These are phyloP conservation scores for Aureobasidium sp. DNA, from an alignment of 2,329 filamentous ascomycete genomes.

Conservation along the genomic window DNA sequence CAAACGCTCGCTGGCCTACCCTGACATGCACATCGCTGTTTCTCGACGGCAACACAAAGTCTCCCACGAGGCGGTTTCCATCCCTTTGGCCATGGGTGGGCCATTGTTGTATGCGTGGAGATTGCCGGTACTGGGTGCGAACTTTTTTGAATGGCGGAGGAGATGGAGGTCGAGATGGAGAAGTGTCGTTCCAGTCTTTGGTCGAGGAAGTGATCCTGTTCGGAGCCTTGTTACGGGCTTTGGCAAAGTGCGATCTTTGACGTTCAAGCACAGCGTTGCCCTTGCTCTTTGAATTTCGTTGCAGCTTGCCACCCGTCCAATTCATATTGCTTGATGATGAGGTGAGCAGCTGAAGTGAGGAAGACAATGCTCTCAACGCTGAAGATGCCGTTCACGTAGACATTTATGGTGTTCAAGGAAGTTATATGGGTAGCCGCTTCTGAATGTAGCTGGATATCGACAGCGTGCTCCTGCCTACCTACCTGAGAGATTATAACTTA, in stretches of 20 bases:
- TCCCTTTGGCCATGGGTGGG: not conserved
- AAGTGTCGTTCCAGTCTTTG: not conserved
- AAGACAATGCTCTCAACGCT: not conserved
- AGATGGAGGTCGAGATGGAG: not conserved
- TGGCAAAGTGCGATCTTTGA: constrained; percentile 43
- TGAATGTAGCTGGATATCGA: not conserved
- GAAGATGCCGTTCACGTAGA: not conserved
- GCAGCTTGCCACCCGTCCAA: constrained; percentile 43
- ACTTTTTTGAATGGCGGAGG: not conserved
- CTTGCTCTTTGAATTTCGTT: constrained; percentile 30
- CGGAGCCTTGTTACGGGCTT: constrained; percentile 26
- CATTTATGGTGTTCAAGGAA: not conserved
- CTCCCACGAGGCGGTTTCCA: not conserved
- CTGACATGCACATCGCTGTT: constrained; percentile 24
- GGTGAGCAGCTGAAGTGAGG: not conserved
- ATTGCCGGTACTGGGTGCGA: not conserved
- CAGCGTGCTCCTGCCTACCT: not conserved
- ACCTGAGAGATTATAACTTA: not conserved
- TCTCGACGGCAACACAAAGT: not conserved
- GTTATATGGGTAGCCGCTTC: not conserved
- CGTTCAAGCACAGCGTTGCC: constrained; percentile 32
- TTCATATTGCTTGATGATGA: constrained; percentile 33
- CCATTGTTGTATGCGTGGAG: not conserved
- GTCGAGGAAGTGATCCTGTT: constrained; percentile 22
- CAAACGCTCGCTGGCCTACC: constrained; percentile 28